Evolutionary conservation across 2,329 filamentous ascomycete species (phyloP).

Genomic region (Phaeophleospora eucalypticola): DNA sequence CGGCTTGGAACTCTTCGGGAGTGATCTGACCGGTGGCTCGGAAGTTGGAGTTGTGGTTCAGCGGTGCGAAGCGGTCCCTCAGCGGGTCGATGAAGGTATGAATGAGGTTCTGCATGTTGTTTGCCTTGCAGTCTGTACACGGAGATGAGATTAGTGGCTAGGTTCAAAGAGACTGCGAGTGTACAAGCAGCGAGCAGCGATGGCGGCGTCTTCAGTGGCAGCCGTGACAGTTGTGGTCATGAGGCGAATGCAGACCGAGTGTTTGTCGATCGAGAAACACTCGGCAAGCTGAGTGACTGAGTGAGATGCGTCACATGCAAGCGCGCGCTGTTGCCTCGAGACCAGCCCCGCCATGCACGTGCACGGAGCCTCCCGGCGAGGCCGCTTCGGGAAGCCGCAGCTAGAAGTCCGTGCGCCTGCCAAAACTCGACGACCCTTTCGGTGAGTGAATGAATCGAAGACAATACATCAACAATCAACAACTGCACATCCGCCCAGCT

Average conservation of each 20-base stretch:
- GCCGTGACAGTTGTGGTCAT: background rate
- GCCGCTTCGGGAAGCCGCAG: background rate
- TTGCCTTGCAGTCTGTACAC: background rate
- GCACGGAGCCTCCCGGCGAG: background rate
- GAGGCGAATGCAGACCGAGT: no score
- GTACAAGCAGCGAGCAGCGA: background rate
- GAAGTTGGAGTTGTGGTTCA: slow-evolving; percentile 88
- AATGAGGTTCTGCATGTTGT: slow-evolving; percentile 79
- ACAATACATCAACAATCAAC: no score
- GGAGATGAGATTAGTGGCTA: background rate
- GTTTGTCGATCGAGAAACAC: no score
- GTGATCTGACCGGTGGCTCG: slow-evolving; percentile 92
- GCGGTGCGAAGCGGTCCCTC: slow-evolving; percentile 84
- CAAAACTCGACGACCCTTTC: background rate
- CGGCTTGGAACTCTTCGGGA: slow-evolving; percentile 91
- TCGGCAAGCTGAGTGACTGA: no score
- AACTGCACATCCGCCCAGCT: no score
- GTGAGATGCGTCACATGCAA: background rate
- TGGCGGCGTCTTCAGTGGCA: background rate
- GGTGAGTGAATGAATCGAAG: background rate
- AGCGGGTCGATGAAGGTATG: slow-evolving; percentile 81
- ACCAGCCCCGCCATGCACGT: background rate
- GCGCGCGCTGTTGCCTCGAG: background rate
- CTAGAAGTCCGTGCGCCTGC: background rate
- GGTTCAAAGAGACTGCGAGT: background rate